Evolutionary conservation across 2,329 filamentous ascomycete genomes (phyloP), one percentile per base, ranked within the genome.

Genomic region (Chaetomiaceae sp.): DNA sequence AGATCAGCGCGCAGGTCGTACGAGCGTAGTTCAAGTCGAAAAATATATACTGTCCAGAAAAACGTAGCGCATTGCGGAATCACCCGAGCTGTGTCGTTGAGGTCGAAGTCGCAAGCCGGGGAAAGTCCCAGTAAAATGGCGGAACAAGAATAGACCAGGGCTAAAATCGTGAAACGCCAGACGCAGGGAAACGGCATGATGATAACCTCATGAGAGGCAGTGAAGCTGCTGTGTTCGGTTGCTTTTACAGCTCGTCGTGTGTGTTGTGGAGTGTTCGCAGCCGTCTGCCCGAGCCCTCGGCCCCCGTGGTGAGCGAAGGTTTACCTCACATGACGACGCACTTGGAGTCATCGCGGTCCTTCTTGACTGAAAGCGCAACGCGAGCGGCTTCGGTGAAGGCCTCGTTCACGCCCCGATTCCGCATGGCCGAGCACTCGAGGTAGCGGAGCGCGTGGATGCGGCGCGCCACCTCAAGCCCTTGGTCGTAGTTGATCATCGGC

Each of bases 341-440:
- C 61, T 78, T 80, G 52, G 70, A 71, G 48, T 80, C 76, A 51
- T 83, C 79, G 57, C 78, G 75, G 50, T 79, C 79, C 58, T 80
- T 78, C 68, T 78, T 83, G 47, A 84, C 80, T 56, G 79, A 81
- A 46, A 98, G 74, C 12, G 93, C 93, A 29, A 98, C 93, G 60
- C 94, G 85, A 19, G 93, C 91, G 33, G 93, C 93, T 72, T 98
- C 93, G 33, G 93, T 97, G 62, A 98, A 98, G 35, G 93, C 93
- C 69, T 98, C 93, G 68, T 97, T 96, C 62, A 98, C 94, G 51
- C 93, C 93, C 41, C 93, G 81, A 69, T 98, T 98, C 70, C 90
- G 85, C 83, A 97, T 97, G 47, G 93, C 93, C 30, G 93, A 97
- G 74, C 93, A 98, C 75, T 98, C 93, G 46, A 98, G 79, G 66